Base-by-base conservation (phyloP, 805 yeast species). In the Nakazawaea ambrosiae region DNA sequence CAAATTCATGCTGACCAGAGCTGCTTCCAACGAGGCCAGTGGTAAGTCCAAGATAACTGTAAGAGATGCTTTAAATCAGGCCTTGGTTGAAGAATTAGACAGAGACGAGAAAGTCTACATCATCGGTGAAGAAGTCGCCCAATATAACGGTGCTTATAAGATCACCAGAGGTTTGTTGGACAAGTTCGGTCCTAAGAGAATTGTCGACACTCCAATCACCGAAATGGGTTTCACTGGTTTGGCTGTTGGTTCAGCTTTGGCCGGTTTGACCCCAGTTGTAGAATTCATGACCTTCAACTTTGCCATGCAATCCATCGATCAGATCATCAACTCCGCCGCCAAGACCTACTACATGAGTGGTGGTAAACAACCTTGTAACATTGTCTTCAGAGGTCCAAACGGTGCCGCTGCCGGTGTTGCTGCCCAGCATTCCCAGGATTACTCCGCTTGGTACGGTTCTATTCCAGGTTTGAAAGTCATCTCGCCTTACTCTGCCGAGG, bases 341-440 rank as follows among this genome's bases (percentile, higher is more conserved):
- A 92, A 90, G 75, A 92, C 98, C 35, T 87, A 79, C 66, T 92
- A 92, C 73, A 92, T 92, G 99, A 86, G 96, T 47, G 99, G 99
- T 63, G 99, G 99, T 73, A 84, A 80, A 46, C 96, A 89, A 67
- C 90, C 90, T 46, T 89, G 97, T 73, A 89, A 86, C 67, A 86
- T 90, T 58, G 89, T 95, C 39, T 92, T 92, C 75, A 82, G 99
- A 69, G 99, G 99, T 56, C 97, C 99, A 45, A 92, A 92, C 65
- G 99, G 98, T 66, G 96, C 98, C 34, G 96, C 98, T 51, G 97
- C 97, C 34, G 97, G 97, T 77, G 98, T 92, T 51, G 99, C 78
- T 53, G 99, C 99, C 42, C 99, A 92, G 69, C 99, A 92, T 70
- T 92, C 98, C 20, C 99, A 92, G 70, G 95, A 88, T 68, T 92